A percentile compares a stretch with the other conserved stretches of the same genome.
These are phyloP conservation scores for Wallacemonas sp. DNA, from an alignment of 208 protist genomes.

Conservation along the genomic window DNA sequence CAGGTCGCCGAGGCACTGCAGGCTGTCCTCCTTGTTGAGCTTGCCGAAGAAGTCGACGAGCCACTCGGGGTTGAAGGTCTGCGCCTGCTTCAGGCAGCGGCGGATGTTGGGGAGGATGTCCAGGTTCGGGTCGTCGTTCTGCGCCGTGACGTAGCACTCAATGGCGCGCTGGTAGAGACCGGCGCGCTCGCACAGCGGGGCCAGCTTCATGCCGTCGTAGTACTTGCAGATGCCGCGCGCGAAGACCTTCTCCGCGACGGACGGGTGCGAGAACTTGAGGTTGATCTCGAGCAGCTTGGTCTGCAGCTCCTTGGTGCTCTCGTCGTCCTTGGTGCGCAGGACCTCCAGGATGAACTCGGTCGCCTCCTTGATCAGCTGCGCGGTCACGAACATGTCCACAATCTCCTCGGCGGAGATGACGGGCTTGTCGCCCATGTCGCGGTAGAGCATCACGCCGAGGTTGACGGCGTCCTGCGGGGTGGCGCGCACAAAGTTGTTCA, in stretches of 20 bases:
- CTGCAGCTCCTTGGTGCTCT: constrained; percentile 95
- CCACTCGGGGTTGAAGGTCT: constrained; percentile 94
- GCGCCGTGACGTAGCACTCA: constrained; percentile 97
- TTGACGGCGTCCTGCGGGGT: constrained; percentile 93
- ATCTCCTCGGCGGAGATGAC: constrained; percentile 87
- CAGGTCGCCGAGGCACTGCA: constrained; percentile 98
- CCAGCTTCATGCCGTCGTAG: constrained; percentile 97
- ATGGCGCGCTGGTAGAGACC: constrained; percentile 97
- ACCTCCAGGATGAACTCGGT: constrained; percentile 98
- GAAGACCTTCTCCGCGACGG: constrained; percentile 99
- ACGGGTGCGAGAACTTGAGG: constrained; percentile 95
- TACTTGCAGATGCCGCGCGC: constrained; percentile 95
- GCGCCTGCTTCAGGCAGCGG: constrained; percentile 96
- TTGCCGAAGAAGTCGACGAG: constrained; percentile 97
- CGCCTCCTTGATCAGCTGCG: constrained; percentile 96
- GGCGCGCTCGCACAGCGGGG: constrained; percentile 98
- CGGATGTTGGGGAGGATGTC: constrained; percentile 97
- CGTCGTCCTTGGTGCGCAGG: constrained; percentile 91
- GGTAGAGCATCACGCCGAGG: constrained; percentile 93
- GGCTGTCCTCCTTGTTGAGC: constrained; percentile 94
- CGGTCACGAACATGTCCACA: constrained; percentile 96
- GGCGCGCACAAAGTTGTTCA: constrained; percentile 90
- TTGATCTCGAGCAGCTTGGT: constrained; percentile 99
- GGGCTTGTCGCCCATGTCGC: constrained; percentile 71
- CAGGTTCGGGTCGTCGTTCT: constrained; percentile 74